Base-by-base conservation (phyloP, 805 yeast genomes). In the Ogataea methanolica region DNA sequence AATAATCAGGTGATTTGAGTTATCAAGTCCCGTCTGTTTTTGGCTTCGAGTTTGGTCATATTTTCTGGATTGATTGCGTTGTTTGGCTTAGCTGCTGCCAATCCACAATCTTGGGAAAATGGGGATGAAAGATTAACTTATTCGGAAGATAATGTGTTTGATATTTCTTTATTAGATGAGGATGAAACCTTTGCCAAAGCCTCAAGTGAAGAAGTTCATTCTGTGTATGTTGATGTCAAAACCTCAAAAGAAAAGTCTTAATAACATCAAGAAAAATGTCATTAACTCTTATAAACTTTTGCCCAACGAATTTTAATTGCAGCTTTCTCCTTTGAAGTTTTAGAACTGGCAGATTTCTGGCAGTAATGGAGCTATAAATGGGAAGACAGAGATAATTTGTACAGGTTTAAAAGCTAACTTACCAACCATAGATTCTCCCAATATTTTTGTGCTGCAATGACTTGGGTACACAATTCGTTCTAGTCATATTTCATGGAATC, bases 51-150 rank as follows among this genome's bases (percentile, higher is more conserved):
- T 1, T 72, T 91, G 52, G 88, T 95, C 62, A 58, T 85, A 39
- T 73, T 89, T 57, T 77, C 94, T 14, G 95, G 86, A 2, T 39
- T 78, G 34, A 63, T 88, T 41, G 85, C 88, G 5, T 60, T 87
- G 36, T 82, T 89, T 66, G 78, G 79, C 60, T 71, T 87, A 52
- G 97, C 97, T 36, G 71, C 85, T 19, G 82, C 91, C 41, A 91
- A 86, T 61, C 97, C 89, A 68, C 85, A 82, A 57, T 84, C 94
- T 23, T 81, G 90, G 67, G 77, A 78, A 55, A 73, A 78, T 49
- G 97, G 92, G 70, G 97, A 91, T 69, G 71, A 68, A 33, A 74
- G 70, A 45, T 91, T 85, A 48, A 79, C 73, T 38, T 89, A 88
- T 67, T 78, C 91, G 59, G 68, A 63, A 43, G 71, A 70, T 16